phyloP scores from a whole-genome alignment of 1,139 yeast genomes.

The Yamadazyma jaroonii region DNA sequence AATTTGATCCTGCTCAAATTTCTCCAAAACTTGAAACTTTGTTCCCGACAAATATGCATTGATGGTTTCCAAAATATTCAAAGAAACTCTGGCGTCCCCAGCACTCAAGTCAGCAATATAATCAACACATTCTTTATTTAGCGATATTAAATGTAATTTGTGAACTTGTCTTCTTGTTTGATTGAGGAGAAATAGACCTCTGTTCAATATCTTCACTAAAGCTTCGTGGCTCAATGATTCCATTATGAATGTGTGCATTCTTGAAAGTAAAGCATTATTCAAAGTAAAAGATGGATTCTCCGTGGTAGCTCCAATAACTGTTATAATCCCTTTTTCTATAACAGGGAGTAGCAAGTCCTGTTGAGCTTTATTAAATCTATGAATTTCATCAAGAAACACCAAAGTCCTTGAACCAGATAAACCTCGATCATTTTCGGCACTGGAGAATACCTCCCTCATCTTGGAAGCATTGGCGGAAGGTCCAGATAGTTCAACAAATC shows the following conservation, averaged over 20 bases:
- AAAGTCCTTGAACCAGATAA: slow-evolving; percentile 71
- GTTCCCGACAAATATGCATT: slow-evolving; percentile 42
- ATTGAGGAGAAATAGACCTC: slow-evolving; percentile 64
- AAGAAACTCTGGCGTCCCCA: slow-evolving; percentile 86
- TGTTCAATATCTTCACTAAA: slow-evolving; percentile 53
- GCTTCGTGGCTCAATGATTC: slow-evolving; percentile 59
- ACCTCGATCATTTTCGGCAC: slow-evolving; percentile 65
- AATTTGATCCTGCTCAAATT: slow-evolving; percentile 17
- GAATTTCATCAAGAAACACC: slow-evolving; percentile 89
- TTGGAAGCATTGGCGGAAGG: slow-evolving; percentile 73
- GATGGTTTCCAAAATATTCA: slow-evolving; percentile 64
- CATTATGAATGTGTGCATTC: slow-evolving; percentile 85
- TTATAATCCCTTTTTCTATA: slow-evolving; percentile 64
- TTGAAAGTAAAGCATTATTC: slow-evolving; percentile 81
- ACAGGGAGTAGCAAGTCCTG: slow-evolving; percentile 82
- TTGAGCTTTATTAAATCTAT: slow-evolving; percentile 83
- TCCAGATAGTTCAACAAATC: slow-evolving; percentile 83
- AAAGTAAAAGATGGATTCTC: slow-evolving; percentile 94
- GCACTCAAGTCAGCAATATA: slow-evolving; percentile 76
- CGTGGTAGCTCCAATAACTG: slow-evolving; percentile 91
- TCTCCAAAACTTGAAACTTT: slow-evolving; percentile 21
- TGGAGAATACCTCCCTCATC: slow-evolving; percentile 68
- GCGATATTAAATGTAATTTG: slow-evolving; percentile 44
- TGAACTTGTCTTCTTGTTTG: slow-evolving; percentile 45
- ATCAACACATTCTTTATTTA: slow-evolving; percentile 56